Conservation (phyloP, 2,329 filamentous ascomycete genomes). For the Phialocephala sp. region DNA sequence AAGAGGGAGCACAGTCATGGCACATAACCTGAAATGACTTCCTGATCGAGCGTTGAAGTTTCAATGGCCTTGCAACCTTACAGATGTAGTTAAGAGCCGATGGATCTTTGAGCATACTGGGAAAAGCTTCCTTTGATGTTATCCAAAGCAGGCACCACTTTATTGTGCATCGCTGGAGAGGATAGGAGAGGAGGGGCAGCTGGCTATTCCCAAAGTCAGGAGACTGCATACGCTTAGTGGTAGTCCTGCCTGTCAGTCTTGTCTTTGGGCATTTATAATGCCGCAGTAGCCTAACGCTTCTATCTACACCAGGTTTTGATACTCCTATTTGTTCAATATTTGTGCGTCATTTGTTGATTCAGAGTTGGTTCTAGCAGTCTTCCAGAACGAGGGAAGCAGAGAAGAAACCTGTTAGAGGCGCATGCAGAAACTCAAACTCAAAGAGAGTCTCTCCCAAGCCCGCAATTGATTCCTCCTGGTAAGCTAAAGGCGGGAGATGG, state of each 20-base stretch:
- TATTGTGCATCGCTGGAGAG: background rate
- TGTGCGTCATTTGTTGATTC: background rate
- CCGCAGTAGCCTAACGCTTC: background rate
- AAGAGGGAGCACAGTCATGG: conserved; percentile 16
- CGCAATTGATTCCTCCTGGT: background rate
- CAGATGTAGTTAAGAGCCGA: background rate
- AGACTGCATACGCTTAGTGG: background rate
- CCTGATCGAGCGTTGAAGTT: conserved; percentile 6
- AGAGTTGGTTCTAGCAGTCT: too few species aligned
- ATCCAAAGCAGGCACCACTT: conserved; percentile 6
- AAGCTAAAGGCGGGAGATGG: too few species aligned
- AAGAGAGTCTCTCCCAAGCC: background rate
- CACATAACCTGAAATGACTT: background rate
- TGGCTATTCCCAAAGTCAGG: conserved; percentile 2
- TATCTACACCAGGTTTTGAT: background rate
- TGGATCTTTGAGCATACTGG: background rate
- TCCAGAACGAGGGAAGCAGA: too few species aligned
- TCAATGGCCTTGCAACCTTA: conserved; percentile 4
- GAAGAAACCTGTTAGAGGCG: conserved; percentile 4
- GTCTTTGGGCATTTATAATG: background rate
- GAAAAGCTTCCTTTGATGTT: background rate
- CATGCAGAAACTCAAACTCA: background rate
- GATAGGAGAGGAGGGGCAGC: background rate
- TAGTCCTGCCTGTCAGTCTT: background rate
- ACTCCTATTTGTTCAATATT: background rate